phyloP scores from a whole-genome alignment of 129 eudicot species.

The Chrysanthemum lavandulifolium region DNA sequence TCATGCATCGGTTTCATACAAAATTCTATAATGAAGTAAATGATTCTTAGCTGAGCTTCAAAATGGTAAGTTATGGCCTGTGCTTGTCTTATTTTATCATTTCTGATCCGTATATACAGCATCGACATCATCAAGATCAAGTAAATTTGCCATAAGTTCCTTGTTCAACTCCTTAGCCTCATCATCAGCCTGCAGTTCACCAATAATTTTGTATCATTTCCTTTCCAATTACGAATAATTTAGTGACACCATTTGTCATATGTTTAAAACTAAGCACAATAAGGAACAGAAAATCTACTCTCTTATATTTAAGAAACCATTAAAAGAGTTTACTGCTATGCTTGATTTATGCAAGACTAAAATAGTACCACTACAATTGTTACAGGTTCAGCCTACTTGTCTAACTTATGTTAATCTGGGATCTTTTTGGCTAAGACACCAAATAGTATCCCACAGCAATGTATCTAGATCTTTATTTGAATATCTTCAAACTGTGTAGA shows the following conservation, averaged over 20 bases:
- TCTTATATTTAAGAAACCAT: not conserved
- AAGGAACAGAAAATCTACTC: too few species aligned
- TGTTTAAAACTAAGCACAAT: too few species aligned
- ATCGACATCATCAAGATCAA: conserved; percentile 96
- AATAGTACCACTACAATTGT: conserved; percentile 1
- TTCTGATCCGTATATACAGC: conserved; percentile 96
- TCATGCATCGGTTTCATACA: conserved; percentile 18
- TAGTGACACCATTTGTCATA: too few species aligned
- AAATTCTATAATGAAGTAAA: conserved; percentile 18
- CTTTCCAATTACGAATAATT: not conserved
- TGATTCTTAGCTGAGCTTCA: conserved; percentile 6
- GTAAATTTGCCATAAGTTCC: conserved; percentile 74
- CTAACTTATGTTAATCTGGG: too few species aligned
- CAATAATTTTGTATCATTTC: not conserved
- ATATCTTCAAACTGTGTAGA: not conserved
- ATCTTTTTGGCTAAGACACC: too few species aligned
- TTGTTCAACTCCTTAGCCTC: conserved; percentile 95
- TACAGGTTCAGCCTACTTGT: too few species aligned
- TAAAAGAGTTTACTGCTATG: not conserved
- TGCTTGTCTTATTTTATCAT: conserved; percentile 26
- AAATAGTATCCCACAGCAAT: too few species aligned
- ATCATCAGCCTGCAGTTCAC: conserved; percentile 71
- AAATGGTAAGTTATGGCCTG: not conserved
- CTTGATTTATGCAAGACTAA: conserved; percentile 1
- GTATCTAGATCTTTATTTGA: not conserved